Evolutionary conservation across 306 rosid genomes (phyloP).

Genomic region (Sicyos baderoa): DNA sequence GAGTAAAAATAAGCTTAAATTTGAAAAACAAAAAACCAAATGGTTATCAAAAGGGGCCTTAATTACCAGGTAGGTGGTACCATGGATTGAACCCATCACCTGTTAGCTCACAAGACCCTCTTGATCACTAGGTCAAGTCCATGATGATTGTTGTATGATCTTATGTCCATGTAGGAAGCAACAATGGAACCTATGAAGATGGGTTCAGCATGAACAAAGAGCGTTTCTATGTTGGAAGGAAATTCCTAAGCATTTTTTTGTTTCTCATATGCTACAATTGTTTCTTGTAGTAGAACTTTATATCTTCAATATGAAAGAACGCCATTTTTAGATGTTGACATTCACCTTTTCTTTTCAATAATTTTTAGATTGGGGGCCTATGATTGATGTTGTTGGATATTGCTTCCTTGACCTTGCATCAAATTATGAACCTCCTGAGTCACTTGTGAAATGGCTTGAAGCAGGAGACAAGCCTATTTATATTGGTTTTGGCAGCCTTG

Average conservation of each 20-base stretch:
- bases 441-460: conserved; percentile 76
- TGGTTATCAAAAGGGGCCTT: no score
- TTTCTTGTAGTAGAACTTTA: not conserved
- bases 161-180: not conserved
- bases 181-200: not conserved
- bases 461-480: conserved; percentile 81
- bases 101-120: no score
- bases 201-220: not conserved
- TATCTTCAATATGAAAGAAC: not conserved
- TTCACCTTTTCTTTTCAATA: conserved; percentile 3
- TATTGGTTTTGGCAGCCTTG: conserved; percentile 94
- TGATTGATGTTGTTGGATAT: conserved; percentile 90
- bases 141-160: not conserved
- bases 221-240: not conserved
- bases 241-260: not conserved
- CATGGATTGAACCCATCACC: no score
- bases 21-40: no score
- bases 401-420: conserved; percentile 99
- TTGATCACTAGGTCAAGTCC: no score
- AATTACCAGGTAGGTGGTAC: no score
- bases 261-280: not conserved
- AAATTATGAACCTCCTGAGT: conserved; percentile 75
- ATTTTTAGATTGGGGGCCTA: conserved; percentile 91
- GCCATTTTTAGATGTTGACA: not conserved
- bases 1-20: no score